Evolutionary conservation across 2,329 filamentous ascomycete species (phyloP).

Genomic region (Myotisia sp.): DNA sequence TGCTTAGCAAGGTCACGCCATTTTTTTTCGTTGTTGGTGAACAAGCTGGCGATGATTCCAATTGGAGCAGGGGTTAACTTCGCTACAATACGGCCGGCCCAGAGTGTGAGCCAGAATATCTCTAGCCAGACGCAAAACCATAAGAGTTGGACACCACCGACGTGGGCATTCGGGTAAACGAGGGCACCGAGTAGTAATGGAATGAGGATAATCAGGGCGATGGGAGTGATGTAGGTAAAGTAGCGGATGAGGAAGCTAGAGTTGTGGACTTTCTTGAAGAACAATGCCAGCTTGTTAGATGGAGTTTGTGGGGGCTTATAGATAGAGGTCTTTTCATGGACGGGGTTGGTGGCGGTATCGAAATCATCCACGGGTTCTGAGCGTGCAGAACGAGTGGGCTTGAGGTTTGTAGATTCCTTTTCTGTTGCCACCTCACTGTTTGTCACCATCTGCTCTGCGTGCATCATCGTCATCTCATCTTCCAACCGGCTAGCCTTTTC

Average conservation of each 20-base stretch:
- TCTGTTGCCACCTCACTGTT: conserved; percentile 20
- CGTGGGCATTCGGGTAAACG: conserved; percentile 43
- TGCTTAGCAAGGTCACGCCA: conserved; percentile 81
- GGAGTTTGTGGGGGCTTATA: conserved; percentile 53
- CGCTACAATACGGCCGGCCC: conserved; percentile 56
- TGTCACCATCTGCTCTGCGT: conserved; percentile 44
- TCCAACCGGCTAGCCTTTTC: conserved; percentile 48
- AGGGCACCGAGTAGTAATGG: conserved; percentile 53
- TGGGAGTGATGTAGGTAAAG: conserved; percentile 54
- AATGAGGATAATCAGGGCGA: conserved; percentile 51
- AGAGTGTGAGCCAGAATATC: conserved; percentile 81
- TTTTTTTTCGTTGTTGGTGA: conserved; percentile 80
- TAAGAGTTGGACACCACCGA: conserved; percentile 61
- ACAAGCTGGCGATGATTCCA: conserved; percentile 52
- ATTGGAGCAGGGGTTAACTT: conserved; percentile 51
- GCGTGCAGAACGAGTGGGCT: conserved; percentile 38
- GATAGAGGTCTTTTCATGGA: conserved; percentile 51
- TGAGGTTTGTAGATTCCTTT: conserved; percentile 33
- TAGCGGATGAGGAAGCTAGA: conserved; percentile 56
- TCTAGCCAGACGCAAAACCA: conserved; percentile 97
- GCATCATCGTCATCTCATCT: conserved; percentile 51
- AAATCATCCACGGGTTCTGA: conserved; percentile 51
- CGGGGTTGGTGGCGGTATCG: conserved; percentile 51
- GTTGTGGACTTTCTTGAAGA: conserved; percentile 51
- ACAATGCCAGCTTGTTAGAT: conserved; percentile 45